phyloP scores from a whole-genome alignment of 23 red algal genomes.

The Gracilaria caudata region DNA sequence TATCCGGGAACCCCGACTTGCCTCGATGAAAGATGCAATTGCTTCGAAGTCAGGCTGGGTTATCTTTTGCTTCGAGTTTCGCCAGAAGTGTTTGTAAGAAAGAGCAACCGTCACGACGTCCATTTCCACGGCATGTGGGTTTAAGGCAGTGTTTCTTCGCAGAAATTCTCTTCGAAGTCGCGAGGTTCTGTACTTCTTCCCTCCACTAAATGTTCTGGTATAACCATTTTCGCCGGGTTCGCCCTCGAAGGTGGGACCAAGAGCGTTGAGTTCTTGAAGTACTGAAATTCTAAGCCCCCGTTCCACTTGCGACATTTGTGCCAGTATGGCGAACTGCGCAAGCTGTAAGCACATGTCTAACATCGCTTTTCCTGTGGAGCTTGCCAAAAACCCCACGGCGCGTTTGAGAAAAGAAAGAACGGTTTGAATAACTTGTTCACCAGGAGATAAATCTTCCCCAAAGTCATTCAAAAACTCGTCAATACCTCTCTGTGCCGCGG shows the following conservation, averaged over 20 bases:
- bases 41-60: not conserved
- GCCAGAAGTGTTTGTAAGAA: slow-evolving; percentile 11
- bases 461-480: too few species aligned
- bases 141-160: not conserved
- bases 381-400: too few species aligned
- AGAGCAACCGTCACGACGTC: slow-evolving; percentile 2
- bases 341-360: too few species aligned
- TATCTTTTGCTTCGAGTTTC: not conserved
- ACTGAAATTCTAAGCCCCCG: not conserved
- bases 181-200: not conserved
- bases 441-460: too few species aligned
- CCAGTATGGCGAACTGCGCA: too few species aligned
- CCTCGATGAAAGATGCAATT: not conserved
- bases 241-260: not conserved
- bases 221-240: slow-evolving; percentile 15
- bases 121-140: not conserved
- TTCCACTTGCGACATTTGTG: too few species aligned
- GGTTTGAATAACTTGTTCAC: too few species aligned
- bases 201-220: slow-evolving; percentile 5
- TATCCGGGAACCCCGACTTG: not conserved
- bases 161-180: not conserved
- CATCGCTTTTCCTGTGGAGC: too few species aligned
- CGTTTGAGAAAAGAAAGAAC: too few species aligned
- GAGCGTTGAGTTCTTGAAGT: not conserved
- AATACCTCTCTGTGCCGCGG: too few species aligned